These are phyloP conservation scores for Cadophora sp. DNA, from an alignment of 2,329 filamentous ascomycete species.

Conservation along the genomic window DNA sequence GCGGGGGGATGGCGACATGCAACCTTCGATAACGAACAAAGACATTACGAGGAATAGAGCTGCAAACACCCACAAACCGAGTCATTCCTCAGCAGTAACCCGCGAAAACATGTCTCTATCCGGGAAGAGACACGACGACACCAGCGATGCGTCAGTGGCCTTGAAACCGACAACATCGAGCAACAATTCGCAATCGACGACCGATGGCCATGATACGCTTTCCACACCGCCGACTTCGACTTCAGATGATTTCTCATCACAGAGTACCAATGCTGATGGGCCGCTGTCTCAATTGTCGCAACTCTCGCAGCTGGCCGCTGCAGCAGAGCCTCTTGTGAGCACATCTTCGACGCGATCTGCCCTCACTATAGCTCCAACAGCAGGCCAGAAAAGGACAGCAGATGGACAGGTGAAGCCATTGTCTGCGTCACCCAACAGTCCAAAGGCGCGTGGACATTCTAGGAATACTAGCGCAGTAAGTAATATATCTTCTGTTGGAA, in stretches of 20 bases:
- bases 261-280: constrained; percentile 56
- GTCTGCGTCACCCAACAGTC: constrained; percentile 52
- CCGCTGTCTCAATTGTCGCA: constrained; percentile 60
- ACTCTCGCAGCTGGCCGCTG: constrained; percentile 63
- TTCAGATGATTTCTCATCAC: constrained; percentile 44
- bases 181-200: constrained; percentile 54
- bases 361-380: constrained; percentile 35
- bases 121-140: constrained; percentile 20
- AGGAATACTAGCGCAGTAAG: constrained; percentile 75
- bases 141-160: constrained; percentile 23
- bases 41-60: constrained; percentile 29
- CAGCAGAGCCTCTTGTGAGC: constrained; percentile 48
- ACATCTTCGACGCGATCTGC: constrained; percentile 33
- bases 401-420: constrained; percentile 73
- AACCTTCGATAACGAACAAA: constrained; percentile 33
- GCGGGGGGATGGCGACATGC: constrained; percentile 39
- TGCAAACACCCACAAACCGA: constrained; percentile 24
- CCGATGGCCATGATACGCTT: constrained; percentile 48
- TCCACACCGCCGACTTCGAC: constrained; percentile 48
- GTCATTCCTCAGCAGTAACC: constrained; percentile 17
- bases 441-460: constrained; percentile 59
- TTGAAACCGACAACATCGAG: constrained; percentile 42
- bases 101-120: constrained; percentile 23
- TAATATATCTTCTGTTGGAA: constrained; percentile 61
- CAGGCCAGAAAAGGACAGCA: constrained; percentile 75